Evolutionary conservation across 805 yeast genomes (phyloP).

Genomic region (Candida golubevii): DNA sequence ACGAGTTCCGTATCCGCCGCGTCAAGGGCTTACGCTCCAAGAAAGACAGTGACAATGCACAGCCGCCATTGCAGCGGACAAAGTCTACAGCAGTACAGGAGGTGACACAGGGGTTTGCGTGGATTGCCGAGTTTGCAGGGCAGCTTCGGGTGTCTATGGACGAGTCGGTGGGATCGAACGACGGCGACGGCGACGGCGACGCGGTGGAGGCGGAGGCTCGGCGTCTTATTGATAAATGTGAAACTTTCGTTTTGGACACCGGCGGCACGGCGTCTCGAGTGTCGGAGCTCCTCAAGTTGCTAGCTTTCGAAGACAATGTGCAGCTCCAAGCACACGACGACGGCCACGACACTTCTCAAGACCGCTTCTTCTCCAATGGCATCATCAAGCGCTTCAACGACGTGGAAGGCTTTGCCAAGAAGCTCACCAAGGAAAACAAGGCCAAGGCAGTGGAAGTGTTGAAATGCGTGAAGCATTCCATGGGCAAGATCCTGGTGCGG

Average conservation of each 20-base stretch:
- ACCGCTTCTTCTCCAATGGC: conserved; percentile 35
- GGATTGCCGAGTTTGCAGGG: conserved; percentile 39
- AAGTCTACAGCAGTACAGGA: conserved; percentile 36
- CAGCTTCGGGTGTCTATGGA: not conserved
- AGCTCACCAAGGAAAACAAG: conserved; percentile 69
- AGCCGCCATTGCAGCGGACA: conserved; percentile 13
- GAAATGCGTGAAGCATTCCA: conserved; percentile 19
- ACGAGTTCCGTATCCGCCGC: conserved; percentile 53
- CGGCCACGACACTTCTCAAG: conserved; percentile 4
- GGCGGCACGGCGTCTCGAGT: conserved; percentile 6
- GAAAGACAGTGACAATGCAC: conserved; percentile 13
- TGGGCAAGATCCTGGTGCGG: conserved; percentile 56
- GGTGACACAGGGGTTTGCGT: conserved; percentile 36
- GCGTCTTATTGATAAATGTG: conserved; percentile 1
- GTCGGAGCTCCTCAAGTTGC: conserved; percentile 17
- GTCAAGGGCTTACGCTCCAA: conserved; percentile 72
- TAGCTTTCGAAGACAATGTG: conserved; percentile 28
- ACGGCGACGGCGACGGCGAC: conserved; percentile 4
- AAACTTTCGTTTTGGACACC: conserved; percentile 1
- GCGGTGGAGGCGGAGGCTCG: conserved; percentile 5
- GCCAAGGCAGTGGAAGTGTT: conserved; percentile 45
- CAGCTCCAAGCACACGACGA: conserved; percentile 17
- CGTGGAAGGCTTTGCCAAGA: conserved; percentile 85
- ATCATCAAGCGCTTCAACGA: conserved; percentile 77
- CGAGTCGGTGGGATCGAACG: conserved; percentile 1